Evolutionary conservation across 805 yeast species (phyloP), one percentile per base, ranked within the genome.

Genomic region (Isabelozyma rhagii): DNA sequence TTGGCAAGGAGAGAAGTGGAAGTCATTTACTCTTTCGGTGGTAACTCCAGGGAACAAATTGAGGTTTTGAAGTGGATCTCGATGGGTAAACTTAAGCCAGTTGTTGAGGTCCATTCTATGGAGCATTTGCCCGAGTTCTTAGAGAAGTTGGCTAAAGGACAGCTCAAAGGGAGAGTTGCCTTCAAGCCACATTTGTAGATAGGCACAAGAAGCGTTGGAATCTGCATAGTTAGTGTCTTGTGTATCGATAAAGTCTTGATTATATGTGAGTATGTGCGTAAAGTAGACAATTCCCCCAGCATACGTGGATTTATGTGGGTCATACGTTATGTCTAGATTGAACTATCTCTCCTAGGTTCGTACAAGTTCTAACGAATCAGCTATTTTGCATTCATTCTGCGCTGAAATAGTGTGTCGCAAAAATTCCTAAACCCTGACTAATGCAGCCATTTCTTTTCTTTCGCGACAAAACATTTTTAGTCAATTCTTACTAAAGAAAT

Each of bases 31-130:
- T 64, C 70, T 42, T 73, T 74, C 53, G 79, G 81, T 36, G 82
- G 82, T 21, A 68, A 69, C 11, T 69, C 75, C 1, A 54, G 57
- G 8, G 80, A 78, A 46, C 79, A 74, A 53, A 54, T 58, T 21
- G 80, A 77, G 49, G 64, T 71, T 36, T 64, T 78, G 67, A 59
- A 69, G 31, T 72, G 79, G 75, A 63, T 77, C 29, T 53, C 64
- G 2, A 51, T 55, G 43, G 80, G 80, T 3, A 65, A 57, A 41
- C 61, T 78, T 43, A 66, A 60, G 29, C 81, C 81, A 1, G 52
- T 67, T 13, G 62, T 68, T 18, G 56, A 56, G 10, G 51, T 60
- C 8, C 66, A 53, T 5, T 59, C 64, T 7, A 64, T 78, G 56
- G 58, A 60, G 15, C 66, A 71, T 11, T 56, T 77, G 43, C 76